Evolutionary conservation across 2,329 filamentous ascomycete species (phyloP).

Genomic region (Neopestalotiopsis clavispora): DNA sequence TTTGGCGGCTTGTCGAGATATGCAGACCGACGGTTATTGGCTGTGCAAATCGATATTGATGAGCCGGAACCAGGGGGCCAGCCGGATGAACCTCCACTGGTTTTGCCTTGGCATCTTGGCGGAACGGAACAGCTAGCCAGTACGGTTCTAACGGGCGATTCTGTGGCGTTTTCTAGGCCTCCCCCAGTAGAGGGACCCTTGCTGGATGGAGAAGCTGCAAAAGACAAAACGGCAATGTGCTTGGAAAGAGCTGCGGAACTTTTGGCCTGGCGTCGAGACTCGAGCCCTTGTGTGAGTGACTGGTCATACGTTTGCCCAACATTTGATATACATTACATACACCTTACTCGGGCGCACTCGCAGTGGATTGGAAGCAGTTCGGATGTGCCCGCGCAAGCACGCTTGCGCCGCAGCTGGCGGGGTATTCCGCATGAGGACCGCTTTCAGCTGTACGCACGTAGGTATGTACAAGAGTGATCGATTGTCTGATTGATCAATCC

Average conservation of each 20-base stretch:
- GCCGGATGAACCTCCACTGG: neutral
- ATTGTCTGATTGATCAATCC: neutral
- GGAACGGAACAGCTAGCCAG: constrained; percentile 11
- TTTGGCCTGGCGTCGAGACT: neutral
- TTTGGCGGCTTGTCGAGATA: constrained; percentile 17
- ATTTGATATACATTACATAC: neutral
- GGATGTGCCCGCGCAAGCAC: neutral
- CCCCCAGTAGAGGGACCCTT: neutral
- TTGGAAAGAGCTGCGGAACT: neutral
- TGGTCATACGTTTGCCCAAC: neutral
- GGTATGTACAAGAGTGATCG: neutral
- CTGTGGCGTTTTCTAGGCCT: constrained; percentile 6
- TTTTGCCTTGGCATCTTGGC: constrained; percentile 19
- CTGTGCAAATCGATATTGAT: neutral
- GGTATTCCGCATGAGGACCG: neutral
- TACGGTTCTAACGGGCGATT: constrained; percentile 7
- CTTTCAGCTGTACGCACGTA: neutral
- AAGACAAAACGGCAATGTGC: neutral
- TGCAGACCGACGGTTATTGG: constrained; percentile 16
- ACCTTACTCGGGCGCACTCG: neutral
- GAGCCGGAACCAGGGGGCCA: neutral
- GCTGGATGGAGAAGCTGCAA: constrained; percentile 16
- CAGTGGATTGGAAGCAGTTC: neutral
- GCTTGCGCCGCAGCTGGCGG: neutral
- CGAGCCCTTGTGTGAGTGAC: neutral